These are phyloP conservation scores for Huntiella abstrusa DNA, from an alignment of 2,329 filamentous ascomycete genomes.

Conservation along the genomic window DNA sequence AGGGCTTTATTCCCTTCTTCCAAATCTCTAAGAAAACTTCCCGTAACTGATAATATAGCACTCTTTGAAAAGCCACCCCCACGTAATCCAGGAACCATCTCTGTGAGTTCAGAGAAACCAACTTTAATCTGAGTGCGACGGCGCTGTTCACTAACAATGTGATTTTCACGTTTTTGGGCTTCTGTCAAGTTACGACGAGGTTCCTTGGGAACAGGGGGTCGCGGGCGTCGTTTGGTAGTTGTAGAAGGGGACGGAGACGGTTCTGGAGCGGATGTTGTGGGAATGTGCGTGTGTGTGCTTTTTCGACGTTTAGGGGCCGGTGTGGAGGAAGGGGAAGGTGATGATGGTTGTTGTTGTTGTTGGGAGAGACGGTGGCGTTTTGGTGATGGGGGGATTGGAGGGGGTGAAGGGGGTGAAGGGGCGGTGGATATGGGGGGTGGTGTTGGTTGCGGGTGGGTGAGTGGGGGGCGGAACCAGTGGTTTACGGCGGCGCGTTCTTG, in stretches of 20 bases:
- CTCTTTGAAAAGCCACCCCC: constrained; percentile 70
- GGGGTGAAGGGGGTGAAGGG: not conserved
- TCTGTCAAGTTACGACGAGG: constrained; percentile 57
- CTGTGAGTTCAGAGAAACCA: constrained; percentile 63
- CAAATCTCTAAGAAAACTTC: constrained; percentile 59
- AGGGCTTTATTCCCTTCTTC: constrained; percentile 48
- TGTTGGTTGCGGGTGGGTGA: not conserved
- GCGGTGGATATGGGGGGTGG: not conserved
- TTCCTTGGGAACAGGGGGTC: constrained; percentile 22
- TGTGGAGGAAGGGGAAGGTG: not conserved
- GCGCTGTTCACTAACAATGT: constrained; percentile 77
- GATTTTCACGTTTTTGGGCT: constrained; percentile 67
- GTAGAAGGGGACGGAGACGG: constrained; percentile 22
- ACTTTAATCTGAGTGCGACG: constrained; percentile 63
- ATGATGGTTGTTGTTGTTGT: not conserved
- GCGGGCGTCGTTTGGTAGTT: constrained; percentile 20
- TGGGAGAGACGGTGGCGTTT: constrained; percentile 2
- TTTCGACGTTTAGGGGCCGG: not conserved
- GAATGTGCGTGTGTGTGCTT: not conserved
- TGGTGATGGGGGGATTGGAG: not conserved
- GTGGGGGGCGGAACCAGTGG: not conserved
- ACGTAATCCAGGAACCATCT: constrained; percentile 55
- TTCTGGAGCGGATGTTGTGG: not conserved
- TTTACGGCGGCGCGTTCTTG: not conserved
- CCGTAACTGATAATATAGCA: constrained; percentile 54